Percentiles rank a stretch among this genome's conserved stretches.
These are phyloP conservation scores for Cutaneotrichosporon sp. DNA, from an alignment of 1,284 basidiomycete genomes.

Conservation along the genomic window DNA sequence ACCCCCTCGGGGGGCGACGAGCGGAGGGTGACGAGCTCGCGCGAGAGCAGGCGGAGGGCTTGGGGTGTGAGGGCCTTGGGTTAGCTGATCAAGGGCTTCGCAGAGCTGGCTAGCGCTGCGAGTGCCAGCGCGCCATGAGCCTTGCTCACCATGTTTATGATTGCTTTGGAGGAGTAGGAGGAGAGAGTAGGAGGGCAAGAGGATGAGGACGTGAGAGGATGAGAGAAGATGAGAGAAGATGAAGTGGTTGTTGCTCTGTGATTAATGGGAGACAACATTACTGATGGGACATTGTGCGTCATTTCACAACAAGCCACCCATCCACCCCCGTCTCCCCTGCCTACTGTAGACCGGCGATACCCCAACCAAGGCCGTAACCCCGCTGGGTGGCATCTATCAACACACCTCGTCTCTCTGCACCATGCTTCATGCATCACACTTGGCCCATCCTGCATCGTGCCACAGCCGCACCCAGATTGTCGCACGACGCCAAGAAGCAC, in stretches of 20 bases:
- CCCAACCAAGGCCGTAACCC: background rate
- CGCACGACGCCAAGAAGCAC: no score
- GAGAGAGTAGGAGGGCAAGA: conserved; percentile 4
- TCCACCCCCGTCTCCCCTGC: no score
- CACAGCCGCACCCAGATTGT: no score
- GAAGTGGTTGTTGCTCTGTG: background rate
- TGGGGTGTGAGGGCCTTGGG: conserved; percentile 57
- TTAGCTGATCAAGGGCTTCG: conserved; percentile 2
- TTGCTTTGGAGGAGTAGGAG: background rate
- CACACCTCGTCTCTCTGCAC: background rate
- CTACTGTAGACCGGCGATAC: no score
- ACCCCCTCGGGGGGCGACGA: conserved; percentile 83
- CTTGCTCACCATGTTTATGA: background rate
- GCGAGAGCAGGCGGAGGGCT: conserved; percentile 63
- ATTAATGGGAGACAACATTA: background rate
- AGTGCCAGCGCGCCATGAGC: no score
- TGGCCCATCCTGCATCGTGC: no score
- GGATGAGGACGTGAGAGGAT: background rate
- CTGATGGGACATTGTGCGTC: background rate
- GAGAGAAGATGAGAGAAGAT: background rate
- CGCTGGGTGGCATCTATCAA: background rate
- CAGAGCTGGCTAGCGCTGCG: no score
- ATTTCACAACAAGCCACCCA: background rate
- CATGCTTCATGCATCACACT: background rate
- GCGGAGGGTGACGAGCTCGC: conserved; percentile 76